Evolutionary conservation across 2,329 filamentous ascomycete species (phyloP), one percentile per base, ranked within the genome.

Genomic region (Diaporthe sp.): DNA sequence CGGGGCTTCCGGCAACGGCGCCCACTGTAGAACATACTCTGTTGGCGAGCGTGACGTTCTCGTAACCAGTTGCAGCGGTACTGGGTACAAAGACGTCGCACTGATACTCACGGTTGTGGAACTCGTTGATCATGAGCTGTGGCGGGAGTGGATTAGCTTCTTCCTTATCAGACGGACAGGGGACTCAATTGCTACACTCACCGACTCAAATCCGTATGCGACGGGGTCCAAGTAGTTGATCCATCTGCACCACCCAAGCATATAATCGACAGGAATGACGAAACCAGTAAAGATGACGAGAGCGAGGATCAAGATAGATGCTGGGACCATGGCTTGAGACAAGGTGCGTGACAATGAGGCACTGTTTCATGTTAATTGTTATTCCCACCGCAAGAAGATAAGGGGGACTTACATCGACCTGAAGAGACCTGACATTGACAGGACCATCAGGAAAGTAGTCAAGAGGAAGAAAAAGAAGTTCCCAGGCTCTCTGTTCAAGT

Each of bases 371-470:
- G 46, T 68, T 39, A 68, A 3, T 9, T 42, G 4, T 39, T 19
- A 7, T 22, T 53, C 15, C 31, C 8, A 28, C 1, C 3, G 2
- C 46, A 39, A 31, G 46, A 15, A 17, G 13, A 25, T n/a, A 0
- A 2, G 31, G n/a, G 13, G 8, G 4, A 28, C 46, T 53, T 5
- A 68, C 65, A 68, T 68, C 15, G 65, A 68, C 22, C 65, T 71
- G 90, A 97, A 97, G 77, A 96, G 89, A 92, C 95, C 95, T 62
- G 93, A 95, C 94, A 97, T 97, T 78, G 90, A 88, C 80, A 98
- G 79, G 0, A 94, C 94, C 1, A 92, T 92, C 75, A 89, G 82
- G 84, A 96, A 95, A 2, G 92, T 93, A 81, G 96, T 90, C 71
- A 98, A 87, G 74, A 95, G 84, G 88, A 95, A 98, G 85, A 95